phyloP scores from a whole-genome alignment of 768 basidiomycete genomes.

The Cystoderma amianthinum region DNA sequence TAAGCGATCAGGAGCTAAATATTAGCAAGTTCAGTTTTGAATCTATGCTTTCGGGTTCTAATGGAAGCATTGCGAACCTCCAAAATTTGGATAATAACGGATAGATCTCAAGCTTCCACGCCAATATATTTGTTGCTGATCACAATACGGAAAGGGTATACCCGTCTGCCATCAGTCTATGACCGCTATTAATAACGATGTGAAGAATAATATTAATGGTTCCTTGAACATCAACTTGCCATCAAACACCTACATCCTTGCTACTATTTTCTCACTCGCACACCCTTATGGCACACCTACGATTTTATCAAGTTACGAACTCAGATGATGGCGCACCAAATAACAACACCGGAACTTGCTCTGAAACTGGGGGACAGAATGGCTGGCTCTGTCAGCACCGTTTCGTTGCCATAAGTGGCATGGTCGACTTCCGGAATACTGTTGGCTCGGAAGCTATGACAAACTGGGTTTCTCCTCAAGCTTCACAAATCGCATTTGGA shows the following conservation, averaged over 20 bases:
- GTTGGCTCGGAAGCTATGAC: slow-evolving; percentile 44
- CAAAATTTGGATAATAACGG: slow-evolving; percentile 46
- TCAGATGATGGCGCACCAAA: slow-evolving; percentile 57
- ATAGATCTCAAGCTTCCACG: slow-evolving; percentile 45
- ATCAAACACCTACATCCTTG: slow-evolving; percentile 54
- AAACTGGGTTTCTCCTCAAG: slow-evolving; percentile 52
- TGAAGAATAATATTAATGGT: too few relatives aligned
- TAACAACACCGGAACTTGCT: slow-evolving; percentile 45
- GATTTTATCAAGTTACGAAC: slow-evolving; percentile 50
- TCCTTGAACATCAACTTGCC: slow-evolving; percentile 56
- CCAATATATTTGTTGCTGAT: slow-evolving; percentile 63
- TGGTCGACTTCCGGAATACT: slow-evolving; percentile 57
- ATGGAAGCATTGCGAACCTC: slow-evolving; percentile 41
- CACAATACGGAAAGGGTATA: slow-evolving; percentile 66
- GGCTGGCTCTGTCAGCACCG: slow-evolving; percentile 68
- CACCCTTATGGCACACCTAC: slow-evolving; percentile 64
- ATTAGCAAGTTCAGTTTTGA: too few relatives aligned
- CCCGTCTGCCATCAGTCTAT: too few relatives aligned
- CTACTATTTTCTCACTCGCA: slow-evolving; percentile 58
- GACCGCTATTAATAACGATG: too few relatives aligned
- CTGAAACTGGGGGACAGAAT: slow-evolving; percentile 35
- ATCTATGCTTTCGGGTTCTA: slow-evolving; percentile 53
- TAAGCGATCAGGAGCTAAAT: slow-evolving; percentile 7
- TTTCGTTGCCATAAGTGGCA: slow-evolving; percentile 47
- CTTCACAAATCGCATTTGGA: slow-evolving; percentile 61